Conservation (phyloP, 2,329 filamentous ascomycete species). For the Aspergillus arachidicola region DNA sequence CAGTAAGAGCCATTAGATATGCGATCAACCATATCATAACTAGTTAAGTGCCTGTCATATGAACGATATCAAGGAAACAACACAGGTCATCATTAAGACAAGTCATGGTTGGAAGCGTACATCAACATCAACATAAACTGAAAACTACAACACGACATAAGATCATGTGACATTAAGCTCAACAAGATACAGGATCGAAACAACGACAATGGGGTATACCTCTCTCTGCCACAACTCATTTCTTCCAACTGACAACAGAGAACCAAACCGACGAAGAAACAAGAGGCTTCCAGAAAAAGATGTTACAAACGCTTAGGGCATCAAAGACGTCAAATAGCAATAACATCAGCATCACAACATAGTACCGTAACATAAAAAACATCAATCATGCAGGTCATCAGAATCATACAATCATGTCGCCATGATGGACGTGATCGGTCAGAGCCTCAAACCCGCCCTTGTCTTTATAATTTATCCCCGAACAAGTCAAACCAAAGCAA, state of each 20-base stretch:
- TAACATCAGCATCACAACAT: slow-evolving; percentile 8
- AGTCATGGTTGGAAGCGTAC: neutral
- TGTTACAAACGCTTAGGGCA: slow-evolving; percentile 5
- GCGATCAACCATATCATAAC: neutral
- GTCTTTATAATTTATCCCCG: slow-evolving; percentile 17
- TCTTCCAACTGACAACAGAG: neutral
- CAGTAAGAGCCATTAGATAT: neutral
- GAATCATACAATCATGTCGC: slow-evolving; percentile 31
- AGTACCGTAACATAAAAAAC: slow-evolving; percentile 14
- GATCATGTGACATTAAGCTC: neutral
- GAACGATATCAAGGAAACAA: neutral
- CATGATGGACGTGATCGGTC: slow-evolving; percentile 28
- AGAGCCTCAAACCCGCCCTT: slow-evolving; percentile 20
- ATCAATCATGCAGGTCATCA: slow-evolving; percentile 29
- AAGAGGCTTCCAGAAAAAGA: neutral
- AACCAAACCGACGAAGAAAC: slow-evolving; percentile 4
- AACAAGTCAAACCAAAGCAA: slow-evolving; percentile 14
- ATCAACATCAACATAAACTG: neutral
- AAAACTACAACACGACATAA: neutral
- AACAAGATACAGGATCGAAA: neutral
- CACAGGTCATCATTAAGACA: neutral
- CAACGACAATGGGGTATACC: slow-evolving; percentile 4
- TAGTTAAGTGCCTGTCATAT: neutral
- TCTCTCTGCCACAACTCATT: slow-evolving; percentile 3
- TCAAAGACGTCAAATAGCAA: slow-evolving; percentile 11